These are phyloP conservation scores for Quercus phellos DNA, from an alignment of 331 rosid genomes.

Conservation along the genomic window DNA sequence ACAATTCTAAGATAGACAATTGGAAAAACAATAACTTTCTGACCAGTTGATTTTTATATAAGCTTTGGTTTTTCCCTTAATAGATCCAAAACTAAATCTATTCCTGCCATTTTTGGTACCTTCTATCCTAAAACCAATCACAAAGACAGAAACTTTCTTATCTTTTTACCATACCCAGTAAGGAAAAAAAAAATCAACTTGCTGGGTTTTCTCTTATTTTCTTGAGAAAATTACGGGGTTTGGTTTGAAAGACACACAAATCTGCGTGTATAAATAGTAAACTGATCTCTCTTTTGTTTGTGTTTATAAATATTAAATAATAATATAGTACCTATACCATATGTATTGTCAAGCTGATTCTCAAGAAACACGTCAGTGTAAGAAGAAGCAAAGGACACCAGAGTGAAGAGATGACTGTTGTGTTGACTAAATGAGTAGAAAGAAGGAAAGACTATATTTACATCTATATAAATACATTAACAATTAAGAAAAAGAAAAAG, in stretches of 20 bases:
- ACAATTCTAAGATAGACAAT: not conserved
- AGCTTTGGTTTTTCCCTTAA: constrained; percentile 50
- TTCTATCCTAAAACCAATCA: constrained; percentile 3
- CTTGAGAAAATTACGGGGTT: not conserved
- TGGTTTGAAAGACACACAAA: not conserved
- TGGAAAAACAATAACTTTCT: not conserved
- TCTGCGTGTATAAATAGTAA: no score
- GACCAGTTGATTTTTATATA: constrained; percentile 4
- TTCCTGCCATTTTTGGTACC: constrained; percentile 62
- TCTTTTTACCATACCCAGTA: not conserved
- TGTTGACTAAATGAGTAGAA: not conserved
- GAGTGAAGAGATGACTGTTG: not conserved
- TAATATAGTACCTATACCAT: no score
- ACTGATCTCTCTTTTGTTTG: no score
- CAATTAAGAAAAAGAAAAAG: no score
- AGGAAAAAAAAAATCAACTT: not conserved
- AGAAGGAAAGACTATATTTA: not conserved
- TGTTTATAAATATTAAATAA: no score
- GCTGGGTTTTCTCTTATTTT: not conserved
- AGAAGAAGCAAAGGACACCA: not conserved
- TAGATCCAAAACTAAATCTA: constrained; percentile 69
- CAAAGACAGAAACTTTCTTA: not conserved
- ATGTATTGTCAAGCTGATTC: not conserved
- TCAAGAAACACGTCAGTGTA: not conserved
- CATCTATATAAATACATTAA: no score